Conservation (phyloP, 2,329 filamentous ascomycete genomes). For the Ophidiomyces ophidiicola region DNA sequence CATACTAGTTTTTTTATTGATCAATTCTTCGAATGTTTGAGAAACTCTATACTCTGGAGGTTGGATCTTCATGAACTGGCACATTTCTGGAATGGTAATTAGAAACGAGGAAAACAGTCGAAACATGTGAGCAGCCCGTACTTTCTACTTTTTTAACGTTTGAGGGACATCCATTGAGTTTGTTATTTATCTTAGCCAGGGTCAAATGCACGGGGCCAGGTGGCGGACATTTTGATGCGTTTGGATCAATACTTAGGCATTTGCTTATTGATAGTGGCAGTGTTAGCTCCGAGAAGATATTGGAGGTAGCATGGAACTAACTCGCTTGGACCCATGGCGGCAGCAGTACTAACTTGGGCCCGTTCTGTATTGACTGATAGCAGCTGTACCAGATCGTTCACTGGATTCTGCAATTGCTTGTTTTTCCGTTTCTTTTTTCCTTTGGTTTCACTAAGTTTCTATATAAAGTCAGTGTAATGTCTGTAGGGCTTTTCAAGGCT, state of each 20-base stretch:
- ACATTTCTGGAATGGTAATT: conserved; percentile 16
- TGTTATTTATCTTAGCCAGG: neutral
- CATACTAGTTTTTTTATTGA: conserved; percentile 15
- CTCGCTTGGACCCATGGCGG: no score
- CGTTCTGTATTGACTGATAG: no score
- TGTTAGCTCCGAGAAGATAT: no score
- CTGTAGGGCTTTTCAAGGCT: no score
- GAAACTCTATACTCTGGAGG: conserved; percentile 16
- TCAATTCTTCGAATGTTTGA: conserved; percentile 9
- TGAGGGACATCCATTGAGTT: neutral
- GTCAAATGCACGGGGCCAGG: neutral
- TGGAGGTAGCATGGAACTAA: no score
- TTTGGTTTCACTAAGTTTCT: neutral
- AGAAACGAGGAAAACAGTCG: neutral
- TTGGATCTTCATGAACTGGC: conserved; percentile 18
- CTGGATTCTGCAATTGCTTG: no score
- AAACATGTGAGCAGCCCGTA: neutral
- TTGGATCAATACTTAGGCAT: neutral
- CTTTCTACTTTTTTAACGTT: neutral
- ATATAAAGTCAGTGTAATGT: neutral
- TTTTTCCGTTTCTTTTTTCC: no score
- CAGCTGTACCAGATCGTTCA: no score
- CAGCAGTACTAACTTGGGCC: no score
- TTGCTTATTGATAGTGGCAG: no score
- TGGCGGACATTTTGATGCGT: neutral